These are phyloP conservation scores for Saturnispora sanitii DNA, from an alignment of 805 yeast genomes.

Conservation along the genomic window DNA sequence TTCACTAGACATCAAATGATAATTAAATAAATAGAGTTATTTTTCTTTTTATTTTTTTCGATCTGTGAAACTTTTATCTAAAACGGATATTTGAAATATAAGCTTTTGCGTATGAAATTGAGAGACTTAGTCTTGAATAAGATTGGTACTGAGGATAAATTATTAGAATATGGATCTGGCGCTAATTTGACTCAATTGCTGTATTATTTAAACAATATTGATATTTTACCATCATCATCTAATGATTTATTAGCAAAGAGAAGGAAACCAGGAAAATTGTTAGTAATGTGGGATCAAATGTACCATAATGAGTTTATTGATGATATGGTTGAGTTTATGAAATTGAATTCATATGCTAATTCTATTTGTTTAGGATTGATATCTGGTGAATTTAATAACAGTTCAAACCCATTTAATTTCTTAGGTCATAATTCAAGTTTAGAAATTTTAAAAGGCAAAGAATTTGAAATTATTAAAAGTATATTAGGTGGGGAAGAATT, in stretches of 20 bases:
- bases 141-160: background rate
- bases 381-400: conserved; percentile 20
- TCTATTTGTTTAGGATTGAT: conserved; percentile 35
- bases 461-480: conserved; percentile 35
- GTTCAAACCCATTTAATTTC: conserved; percentile 15
- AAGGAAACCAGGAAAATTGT: conserved; percentile 7
- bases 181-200: background rate
- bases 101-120: conserved; percentile 3
- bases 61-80: too few relatives aligned
- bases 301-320: conserved; percentile 33
- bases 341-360: conserved; percentile 26
- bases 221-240: background rate
- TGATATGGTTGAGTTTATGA: conserved; percentile 27
- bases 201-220: background rate
- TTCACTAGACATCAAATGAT: too few relatives aligned
- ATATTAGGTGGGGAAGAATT: conserved; percentile 34
- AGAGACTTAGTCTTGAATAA: background rate
- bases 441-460: conserved; percentile 31
- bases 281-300: conserved; percentile 6
- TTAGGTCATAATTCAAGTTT: conserved; percentile 28
- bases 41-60: too few relatives aligned
- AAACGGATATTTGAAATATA: too few relatives aligned
- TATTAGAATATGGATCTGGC: conserved; percentile 10
- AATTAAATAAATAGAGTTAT: too few relatives aligned
- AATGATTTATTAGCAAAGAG: background rate